Percentiles rank a stretch among this genome's conserved stretches.
Conservation (phyloP, 306 rosid genomes). For the Gynostemma pentaphyllum region DNA sequence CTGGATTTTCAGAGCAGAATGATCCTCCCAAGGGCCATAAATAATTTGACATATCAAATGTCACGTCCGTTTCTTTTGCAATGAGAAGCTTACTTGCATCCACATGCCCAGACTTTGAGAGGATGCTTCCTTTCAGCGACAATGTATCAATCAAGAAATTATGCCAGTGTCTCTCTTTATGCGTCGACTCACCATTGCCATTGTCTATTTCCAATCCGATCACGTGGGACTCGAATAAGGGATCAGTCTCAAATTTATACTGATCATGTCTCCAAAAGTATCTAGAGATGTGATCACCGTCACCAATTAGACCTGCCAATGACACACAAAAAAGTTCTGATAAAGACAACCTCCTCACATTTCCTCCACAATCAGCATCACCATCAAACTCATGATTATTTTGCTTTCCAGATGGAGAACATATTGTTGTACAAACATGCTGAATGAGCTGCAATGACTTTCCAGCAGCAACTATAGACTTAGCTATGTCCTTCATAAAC, state of each 20-base stretch:
- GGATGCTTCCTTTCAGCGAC: slow-evolving; percentile 32
- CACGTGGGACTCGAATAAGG: slow-evolving; percentile 20
- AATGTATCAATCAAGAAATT: slow-evolving; percentile 57
- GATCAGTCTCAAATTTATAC: slow-evolving; percentile 15
- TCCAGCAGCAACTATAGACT: slow-evolving; percentile 80
- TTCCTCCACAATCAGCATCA: slow-evolving; percentile 33
- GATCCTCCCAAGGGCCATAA: slow-evolving; percentile 37
- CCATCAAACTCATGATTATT: slow-evolving; percentile 35
- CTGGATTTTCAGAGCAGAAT: slow-evolving; percentile 58
- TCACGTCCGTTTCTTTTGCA: slow-evolving; percentile 21
- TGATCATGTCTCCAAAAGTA: slow-evolving; percentile 47
- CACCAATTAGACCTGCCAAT: slow-evolving; percentile 70
- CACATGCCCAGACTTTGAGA: slow-evolving; percentile 23
- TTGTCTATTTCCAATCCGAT: slow-evolving; percentile 22
- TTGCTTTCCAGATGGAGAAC: slow-evolving; percentile 30
- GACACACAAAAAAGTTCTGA: slow-evolving; percentile 78
- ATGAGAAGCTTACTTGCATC: slow-evolving; percentile 16
- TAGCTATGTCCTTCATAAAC: slow-evolving; percentile 68
- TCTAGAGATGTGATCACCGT: slow-evolving; percentile 67
- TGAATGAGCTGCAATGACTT: slow-evolving; percentile 88
- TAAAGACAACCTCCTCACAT: slow-evolving; percentile 56
- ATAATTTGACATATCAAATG: slow-evolving; percentile 21
- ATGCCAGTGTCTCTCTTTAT: slow-evolving; percentile 59
- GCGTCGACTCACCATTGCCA: slow-evolving; percentile 20
- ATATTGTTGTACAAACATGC: slow-evolving; percentile 37